These are phyloP conservation scores for Saccharomyces pastorianus DNA, from an alignment of 1,139 yeast species.

Conservation along the genomic window DNA sequence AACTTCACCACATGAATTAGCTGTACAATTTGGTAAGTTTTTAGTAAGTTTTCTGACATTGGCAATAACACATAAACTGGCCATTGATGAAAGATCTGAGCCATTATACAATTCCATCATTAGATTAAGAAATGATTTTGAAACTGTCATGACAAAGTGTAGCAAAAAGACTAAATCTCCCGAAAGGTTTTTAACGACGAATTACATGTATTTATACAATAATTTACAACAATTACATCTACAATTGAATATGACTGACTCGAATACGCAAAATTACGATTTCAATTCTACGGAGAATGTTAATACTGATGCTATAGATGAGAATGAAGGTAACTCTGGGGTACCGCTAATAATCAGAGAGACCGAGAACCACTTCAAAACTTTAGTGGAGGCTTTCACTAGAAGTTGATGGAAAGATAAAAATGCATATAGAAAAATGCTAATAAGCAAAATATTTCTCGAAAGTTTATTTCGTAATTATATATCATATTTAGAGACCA, in stretches of 20 bases:
- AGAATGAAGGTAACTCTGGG: conserved; percentile 5
- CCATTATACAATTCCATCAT: conserved; percentile 65
- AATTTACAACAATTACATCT: conserved; percentile 21
- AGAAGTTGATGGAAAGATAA: conserved; percentile 6
- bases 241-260: background rate
- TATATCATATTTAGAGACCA: background rate
- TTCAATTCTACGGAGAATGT: background rate
- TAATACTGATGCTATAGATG: background rate
- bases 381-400: conserved; percentile 27
- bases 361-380: conserved; percentile 25
- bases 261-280: background rate
- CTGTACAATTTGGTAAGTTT: conserved; percentile 73
- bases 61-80: conserved; percentile 32
- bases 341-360: conserved; percentile 24
- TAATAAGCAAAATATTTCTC: too few species aligned
- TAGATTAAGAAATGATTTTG: conserved; percentile 71
- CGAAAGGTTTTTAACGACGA: conserved; percentile 69
- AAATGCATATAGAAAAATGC: too few species aligned
- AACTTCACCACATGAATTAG: conserved; percentile 55
- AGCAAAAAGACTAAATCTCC: conserved; percentile 47
- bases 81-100: conserved; percentile 40
- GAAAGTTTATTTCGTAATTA: background rate
- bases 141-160: conserved; percentile 63
- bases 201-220: conserved; percentile 40
- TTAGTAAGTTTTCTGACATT: conserved; percentile 63